Evolutionary conservation across 1,284 basidiomycete species (phyloP).

Genomic region (Pseudozyma hubeiensis): DNA sequence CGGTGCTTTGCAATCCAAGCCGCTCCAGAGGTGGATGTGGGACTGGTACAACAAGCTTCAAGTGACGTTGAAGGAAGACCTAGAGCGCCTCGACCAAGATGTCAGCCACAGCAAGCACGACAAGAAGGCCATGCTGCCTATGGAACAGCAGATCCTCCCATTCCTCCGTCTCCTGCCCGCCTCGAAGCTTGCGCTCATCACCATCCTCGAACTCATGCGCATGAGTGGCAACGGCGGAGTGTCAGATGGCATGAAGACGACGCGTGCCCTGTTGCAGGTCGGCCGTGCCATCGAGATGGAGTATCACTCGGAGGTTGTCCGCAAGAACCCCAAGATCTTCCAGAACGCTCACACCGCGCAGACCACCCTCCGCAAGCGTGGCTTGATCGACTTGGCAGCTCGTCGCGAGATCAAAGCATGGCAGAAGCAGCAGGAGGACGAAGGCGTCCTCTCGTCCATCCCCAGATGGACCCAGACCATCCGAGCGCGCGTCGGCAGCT

Average conservation of each 20-base stretch:
- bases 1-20: slow-evolving; percentile 51
- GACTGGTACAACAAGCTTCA: slow-evolving; percentile 64
- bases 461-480: slow-evolving; percentile 79
- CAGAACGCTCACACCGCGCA: slow-evolving; percentile 55
- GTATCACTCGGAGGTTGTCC: slow-evolving; percentile 54
- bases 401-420: slow-evolving; percentile 56
- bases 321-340: slow-evolving; percentile 57
- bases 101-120: slow-evolving; percentile 6
- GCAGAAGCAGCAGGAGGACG: slow-evolving; percentile 74
- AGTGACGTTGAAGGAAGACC: slow-evolving; percentile 42
- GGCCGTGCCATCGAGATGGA: slow-evolving; percentile 88
- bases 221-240: slow-evolving; percentile 82
- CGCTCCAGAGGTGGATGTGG: slow-evolving; percentile 68
- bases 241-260: slow-evolving; percentile 87
- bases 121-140: slow-evolving; percentile 14
- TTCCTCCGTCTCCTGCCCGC: slow-evolving; percentile 82
- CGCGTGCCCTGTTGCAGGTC: slow-evolving; percentile 82
- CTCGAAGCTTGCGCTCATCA: slow-evolving; percentile 86
- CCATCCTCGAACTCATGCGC: slow-evolving; percentile 90
- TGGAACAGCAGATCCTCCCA: slow-evolving; percentile 69
- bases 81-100: slow-evolving; percentile 38
- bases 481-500: slow-evolving; percentile 83
- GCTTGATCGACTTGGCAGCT: slow-evolving; percentile 54
- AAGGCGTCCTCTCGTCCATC: slow-evolving; percentile 73
- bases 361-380: slow-evolving; percentile 43